phyloP scores from a whole-genome alignment of 768 basidiomycete genomes.

The Podaxis mareebaensis region DNA sequence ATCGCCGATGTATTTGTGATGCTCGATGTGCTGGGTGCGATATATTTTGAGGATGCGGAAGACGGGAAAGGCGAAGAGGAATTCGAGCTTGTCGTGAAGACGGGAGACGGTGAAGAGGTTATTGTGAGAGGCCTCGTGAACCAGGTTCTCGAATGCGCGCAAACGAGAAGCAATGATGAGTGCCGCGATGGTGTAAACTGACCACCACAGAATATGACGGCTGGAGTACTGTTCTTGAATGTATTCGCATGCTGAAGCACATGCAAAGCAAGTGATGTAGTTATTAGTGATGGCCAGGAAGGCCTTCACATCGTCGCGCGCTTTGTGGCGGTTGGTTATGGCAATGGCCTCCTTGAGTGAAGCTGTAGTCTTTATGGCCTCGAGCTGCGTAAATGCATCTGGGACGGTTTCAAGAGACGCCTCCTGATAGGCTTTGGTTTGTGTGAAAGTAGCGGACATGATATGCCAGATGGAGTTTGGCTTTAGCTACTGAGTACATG shows the following conservation, averaged over 20 bases:
- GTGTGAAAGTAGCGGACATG: background rate
- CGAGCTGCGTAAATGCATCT: constrained; percentile 7
- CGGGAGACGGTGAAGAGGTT: constrained; percentile 8
- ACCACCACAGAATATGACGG: background rate
- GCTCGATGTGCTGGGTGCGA: constrained; percentile 10
- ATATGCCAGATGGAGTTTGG: background rate
- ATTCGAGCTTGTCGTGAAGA: constrained; percentile 10
- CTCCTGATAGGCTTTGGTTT: background rate
- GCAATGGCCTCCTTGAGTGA: constrained; percentile 2
- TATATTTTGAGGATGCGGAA: constrained; percentile 13
- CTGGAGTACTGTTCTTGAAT: constrained; percentile 1
- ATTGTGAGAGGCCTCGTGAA: constrained; percentile 11
- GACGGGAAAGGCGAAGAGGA: constrained; percentile 11
- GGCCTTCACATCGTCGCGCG: constrained; percentile 9
- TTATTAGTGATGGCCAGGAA: constrained; percentile 6
- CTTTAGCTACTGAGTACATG: background rate
- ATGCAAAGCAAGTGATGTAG: constrained; percentile 11
- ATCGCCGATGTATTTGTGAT: constrained; percentile 12
- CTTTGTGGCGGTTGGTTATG: constrained; percentile 9
- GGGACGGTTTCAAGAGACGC: background rate
- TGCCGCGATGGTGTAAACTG: background rate
- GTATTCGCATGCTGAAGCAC: constrained; percentile 8
- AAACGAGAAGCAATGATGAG: constrained; percentile 11
- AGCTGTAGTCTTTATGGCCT: constrained; percentile 4
- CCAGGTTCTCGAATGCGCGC: constrained; percentile 11